Base-by-base conservation (phyloP, 805 yeast species). In the Wickerhamomyces chaumierensis region DNA sequence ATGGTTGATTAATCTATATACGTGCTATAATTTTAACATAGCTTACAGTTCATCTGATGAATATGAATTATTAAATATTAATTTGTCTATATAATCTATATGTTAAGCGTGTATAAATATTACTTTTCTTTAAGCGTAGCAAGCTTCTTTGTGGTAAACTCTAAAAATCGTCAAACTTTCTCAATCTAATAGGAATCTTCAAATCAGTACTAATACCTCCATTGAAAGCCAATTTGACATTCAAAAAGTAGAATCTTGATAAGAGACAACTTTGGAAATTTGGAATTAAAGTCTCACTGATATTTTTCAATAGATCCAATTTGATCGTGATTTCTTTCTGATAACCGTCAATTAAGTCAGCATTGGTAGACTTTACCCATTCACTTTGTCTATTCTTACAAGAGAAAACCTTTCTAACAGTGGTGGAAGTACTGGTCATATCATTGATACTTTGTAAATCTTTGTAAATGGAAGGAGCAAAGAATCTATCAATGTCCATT, bases 231-330 rank as follows among this genome's bases (percentile, higher is more conserved):
- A 73, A 65, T 21, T 54, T 50, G 1, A 73, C 63, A 40, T 75
- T 69, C 38, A 76, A 55, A 42, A 71, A 64, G 52, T 80, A 78
- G 15, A 69, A 54, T 50, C 86, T 64, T 4, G 78, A 69, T n/a
- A 77, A 62, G 39, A 73, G 56, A 55, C 86, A 80, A 36, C 68
- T 69, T 47, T 78, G 83, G 53, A 78, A 79, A 39, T 68, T 68
- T 1, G 86, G 86, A 15, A 75, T 53, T 39, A 80, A 52, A 1
- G 77, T 74, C 36, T 71, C 65, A 7, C 9, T 21, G 36, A 58
- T 58, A 31, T 69, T 68, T 35, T 66, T 63, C 25, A 56, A 46
- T 17, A 68, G 55, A 27, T 60, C 56, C 38, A 76, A 47, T 16
- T 73, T 71, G 3, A 74, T 49, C 2, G 51, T 52, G 3, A 75